These are phyloP conservation scores for Bryoerythrophyllum caledonicum DNA, from an alignment of 225 moss, liverwort and hornwort genomes.

Conservation along the genomic window DNA sequence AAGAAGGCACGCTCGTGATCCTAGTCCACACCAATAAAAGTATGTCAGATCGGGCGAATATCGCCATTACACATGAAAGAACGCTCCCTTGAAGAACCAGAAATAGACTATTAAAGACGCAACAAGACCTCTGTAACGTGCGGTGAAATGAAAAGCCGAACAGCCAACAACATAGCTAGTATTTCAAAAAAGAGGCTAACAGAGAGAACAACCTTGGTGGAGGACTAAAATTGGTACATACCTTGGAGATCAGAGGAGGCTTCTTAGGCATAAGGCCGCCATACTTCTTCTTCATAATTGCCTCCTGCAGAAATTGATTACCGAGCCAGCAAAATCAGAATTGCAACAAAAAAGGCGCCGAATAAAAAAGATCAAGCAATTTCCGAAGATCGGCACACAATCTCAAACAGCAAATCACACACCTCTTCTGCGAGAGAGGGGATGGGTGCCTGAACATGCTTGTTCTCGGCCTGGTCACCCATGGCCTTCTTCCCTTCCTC, in stretches of 20 bases:
- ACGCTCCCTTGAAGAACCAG: neutral
- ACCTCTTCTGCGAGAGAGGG: conserved; percentile 68
- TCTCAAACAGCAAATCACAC: neutral
- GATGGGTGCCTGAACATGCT: conserved; percentile 48
- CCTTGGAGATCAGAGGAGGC: conserved; percentile 94
- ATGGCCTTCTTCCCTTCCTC: conserved; percentile 33
- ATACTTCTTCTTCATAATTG: conserved; percentile 93
- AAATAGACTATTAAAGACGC: neutral
- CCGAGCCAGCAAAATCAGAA: neutral
- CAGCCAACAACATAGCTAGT: neutral
- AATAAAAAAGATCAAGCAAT: neutral
- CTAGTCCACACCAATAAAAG: conserved; percentile 35
- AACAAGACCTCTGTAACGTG: neutral
- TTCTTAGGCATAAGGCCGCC: conserved; percentile 97
- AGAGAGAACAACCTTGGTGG: neutral
- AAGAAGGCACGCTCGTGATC: conserved; percentile 82
- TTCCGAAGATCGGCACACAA: neutral
- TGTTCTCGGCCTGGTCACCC: conserved; percentile 47
- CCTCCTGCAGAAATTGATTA: conserved; percentile 59
- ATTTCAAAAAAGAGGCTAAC: neutral
- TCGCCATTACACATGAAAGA: neutral
- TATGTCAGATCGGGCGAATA: conserved; percentile 20
- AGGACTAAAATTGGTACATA: conserved; percentile 2
- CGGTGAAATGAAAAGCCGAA: neutral
- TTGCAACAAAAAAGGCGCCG: neutral